These are phyloP conservation scores for Arthrobotrys conoides DNA, from an alignment of 2,329 filamentous ascomycete genomes.

Conservation along the genomic window DNA sequence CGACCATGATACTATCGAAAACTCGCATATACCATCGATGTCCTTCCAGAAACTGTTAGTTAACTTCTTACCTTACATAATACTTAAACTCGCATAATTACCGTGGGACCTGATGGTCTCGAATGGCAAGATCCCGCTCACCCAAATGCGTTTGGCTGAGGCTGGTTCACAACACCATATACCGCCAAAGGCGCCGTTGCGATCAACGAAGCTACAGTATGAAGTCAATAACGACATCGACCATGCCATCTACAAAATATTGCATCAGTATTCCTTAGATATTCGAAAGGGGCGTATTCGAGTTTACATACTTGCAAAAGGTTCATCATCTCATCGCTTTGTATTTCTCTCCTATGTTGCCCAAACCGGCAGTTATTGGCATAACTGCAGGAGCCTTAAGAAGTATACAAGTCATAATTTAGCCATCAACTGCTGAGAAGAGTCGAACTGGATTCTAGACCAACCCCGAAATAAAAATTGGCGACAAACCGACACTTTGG, in stretches of 20 bases:
- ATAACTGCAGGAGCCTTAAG: not conserved
- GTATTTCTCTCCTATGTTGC: not conserved
- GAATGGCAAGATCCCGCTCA: not conserved
- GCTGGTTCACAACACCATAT: too few species aligned
- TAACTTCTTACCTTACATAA: too few species aligned
- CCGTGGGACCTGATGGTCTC: too few species aligned
- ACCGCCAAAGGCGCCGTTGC: not conserved
- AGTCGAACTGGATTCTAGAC: not conserved
- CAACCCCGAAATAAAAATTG: slow-evolving; percentile 5
- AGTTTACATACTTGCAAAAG: too few species aligned
- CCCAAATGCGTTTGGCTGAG: too few species aligned
- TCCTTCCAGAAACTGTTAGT: not conserved
- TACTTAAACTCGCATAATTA: too few species aligned
- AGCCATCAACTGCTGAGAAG: too few species aligned
- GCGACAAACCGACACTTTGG: not conserved
- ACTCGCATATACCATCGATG: slow-evolving; percentile 9
- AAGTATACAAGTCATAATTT: not conserved
- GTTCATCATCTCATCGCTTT: not conserved
- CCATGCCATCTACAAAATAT: slow-evolving; percentile 4
- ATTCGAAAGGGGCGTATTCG: too few species aligned
- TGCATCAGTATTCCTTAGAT: too few species aligned
- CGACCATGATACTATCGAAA: not conserved
- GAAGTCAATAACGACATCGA: slow-evolving; percentile 16
- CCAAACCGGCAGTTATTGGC: too few species aligned
- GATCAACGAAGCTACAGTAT: not conserved